phyloP scores from a whole-genome alignment of 2,329 filamentous ascomycete species.

The Clonostachys chloroleuca region DNA sequence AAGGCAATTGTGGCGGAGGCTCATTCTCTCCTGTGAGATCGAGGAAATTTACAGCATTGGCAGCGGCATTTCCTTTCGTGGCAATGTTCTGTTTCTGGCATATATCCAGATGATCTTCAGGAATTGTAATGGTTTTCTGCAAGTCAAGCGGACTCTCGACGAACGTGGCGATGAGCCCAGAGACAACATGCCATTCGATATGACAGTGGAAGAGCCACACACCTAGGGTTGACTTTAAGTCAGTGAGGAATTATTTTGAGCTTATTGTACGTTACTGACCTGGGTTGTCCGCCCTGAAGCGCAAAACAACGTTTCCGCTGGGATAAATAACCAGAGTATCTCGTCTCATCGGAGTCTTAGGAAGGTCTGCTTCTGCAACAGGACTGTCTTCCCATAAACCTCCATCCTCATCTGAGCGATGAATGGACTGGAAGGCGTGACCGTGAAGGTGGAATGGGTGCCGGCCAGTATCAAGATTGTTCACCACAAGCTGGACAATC shows the following conservation, averaged over 20 bases:
- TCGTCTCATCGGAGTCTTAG: constrained; percentile 56
- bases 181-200: constrained; percentile 71
- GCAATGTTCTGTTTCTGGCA: constrained; percentile 50
- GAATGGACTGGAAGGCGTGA: constrained; percentile 66
- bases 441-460: constrained; percentile 80
- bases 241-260: constrained; percentile 8
- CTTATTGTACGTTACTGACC: constrained; percentile 29
- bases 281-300: constrained; percentile 65
- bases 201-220: constrained; percentile 78
- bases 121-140: constrained; percentile 56
- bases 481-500: constrained; percentile 72
- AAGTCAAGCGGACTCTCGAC: constrained; percentile 59
- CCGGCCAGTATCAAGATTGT: constrained; percentile 67
- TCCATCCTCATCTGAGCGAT: constrained; percentile 52
- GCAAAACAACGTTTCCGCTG: constrained; percentile 62
- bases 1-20: constrained; percentile 51
- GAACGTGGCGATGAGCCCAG: constrained; percentile 62
- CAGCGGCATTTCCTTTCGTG: constrained; percentile 68
- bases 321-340: constrained; percentile 65
- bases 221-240: constrained; percentile 21
- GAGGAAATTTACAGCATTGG: constrained; percentile 58
- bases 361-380: constrained; percentile 39
- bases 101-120: constrained; percentile 49
- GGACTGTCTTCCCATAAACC: constrained; percentile 48
- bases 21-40: constrained; percentile 59